phyloP scores from a whole-genome alignment of 2,329 filamentous ascomycete species.

The Colletotrichum siamense region DNA sequence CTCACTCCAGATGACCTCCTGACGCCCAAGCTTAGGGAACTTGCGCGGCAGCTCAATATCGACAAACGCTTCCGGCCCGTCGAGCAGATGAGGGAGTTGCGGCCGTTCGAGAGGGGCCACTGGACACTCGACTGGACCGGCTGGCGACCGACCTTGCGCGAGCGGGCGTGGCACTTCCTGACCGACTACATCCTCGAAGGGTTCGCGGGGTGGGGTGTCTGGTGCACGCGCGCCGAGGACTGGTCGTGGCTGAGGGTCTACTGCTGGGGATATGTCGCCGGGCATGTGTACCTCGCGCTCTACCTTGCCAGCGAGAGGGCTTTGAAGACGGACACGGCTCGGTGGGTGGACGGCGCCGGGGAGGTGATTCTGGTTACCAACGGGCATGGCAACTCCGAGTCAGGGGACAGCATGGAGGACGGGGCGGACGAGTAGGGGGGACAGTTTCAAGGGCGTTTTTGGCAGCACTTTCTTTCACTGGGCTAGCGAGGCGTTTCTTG shows the following conservation, averaged over 20 bases:
- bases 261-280: conserved; percentile 77
- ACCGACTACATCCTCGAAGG: conserved; percentile 64
- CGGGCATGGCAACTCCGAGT: conserved; percentile 17
- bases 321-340: conserved; percentile 60
- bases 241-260: conserved; percentile 67
- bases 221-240: conserved; percentile 52
- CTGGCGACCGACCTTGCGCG: conserved; percentile 57
- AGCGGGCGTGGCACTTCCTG: conserved; percentile 67
- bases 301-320: conserved; percentile 73
- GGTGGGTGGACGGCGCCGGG: conserved; percentile 72
- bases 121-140: conserved; percentile 69
- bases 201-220: conserved; percentile 71
- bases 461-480: not conserved
- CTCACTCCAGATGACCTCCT: conserved; percentile 57
- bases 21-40: conserved; percentile 57
- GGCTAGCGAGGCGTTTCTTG: not conserved
- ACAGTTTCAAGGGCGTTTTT: not conserved
- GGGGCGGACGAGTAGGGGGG: not conserved
- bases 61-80: conserved; percentile 58
- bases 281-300: conserved; percentile 76
- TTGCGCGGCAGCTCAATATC: conserved; percentile 59
- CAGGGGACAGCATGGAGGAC: conserved; percentile 12
- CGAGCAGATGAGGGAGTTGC: conserved; percentile 44
- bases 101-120: conserved; percentile 74
- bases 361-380: conserved; percentile 48